Evolutionary conservation across 1,139 yeast genomes (phyloP), one percentile per base, ranked within the genome.

Genomic region (Suhomyces wounanorum): DNA sequence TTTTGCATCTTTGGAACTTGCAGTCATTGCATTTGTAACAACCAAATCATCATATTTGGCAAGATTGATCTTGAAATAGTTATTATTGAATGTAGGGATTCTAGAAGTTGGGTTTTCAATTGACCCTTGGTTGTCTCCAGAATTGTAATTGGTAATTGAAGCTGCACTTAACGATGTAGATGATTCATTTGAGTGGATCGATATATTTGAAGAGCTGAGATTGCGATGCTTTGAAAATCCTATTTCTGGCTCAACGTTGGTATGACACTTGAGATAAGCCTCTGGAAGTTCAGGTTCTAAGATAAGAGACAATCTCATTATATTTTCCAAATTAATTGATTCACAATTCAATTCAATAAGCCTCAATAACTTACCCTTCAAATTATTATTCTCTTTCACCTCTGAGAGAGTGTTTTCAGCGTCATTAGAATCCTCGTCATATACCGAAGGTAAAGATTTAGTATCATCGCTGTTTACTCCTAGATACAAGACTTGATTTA

Each of bases 281-380:
- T 77, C 82, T 1, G 75, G 75, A 40, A 73, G 60, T 23, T 69
- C 75, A 2, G 79, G 77, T 50, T 77, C 79, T 48, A 74, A 66
- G 1, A 52, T 55, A 44, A 76, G 60, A 0, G 80, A 76, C 40
- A 69, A 60, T 44, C 61, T 61, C 82, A 77, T 77, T 16, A 77
- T 59, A 51, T 62, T 66, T 13, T 74, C 77, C 50, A 77, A 61
- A 52, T 68, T 69, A 17, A 70, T 61, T 0, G 79, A 73, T 35
- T 75, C 75, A 49, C 75, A 66, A 55, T 77, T 77, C 37, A 70
- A 51, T 43, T 75, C 80, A 43, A 77, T 63, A 42, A 77, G 63
- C 50, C 68, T 66, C 13, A 66, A 57, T 28, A 77, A 61, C 43
- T 67, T 70, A 8, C 54, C 45, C 28, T 59, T 58, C 46, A 75